Base-by-base conservation (phyloP, 108 stramenopile genomes). In the Mediolabrus comicus region DNA sequence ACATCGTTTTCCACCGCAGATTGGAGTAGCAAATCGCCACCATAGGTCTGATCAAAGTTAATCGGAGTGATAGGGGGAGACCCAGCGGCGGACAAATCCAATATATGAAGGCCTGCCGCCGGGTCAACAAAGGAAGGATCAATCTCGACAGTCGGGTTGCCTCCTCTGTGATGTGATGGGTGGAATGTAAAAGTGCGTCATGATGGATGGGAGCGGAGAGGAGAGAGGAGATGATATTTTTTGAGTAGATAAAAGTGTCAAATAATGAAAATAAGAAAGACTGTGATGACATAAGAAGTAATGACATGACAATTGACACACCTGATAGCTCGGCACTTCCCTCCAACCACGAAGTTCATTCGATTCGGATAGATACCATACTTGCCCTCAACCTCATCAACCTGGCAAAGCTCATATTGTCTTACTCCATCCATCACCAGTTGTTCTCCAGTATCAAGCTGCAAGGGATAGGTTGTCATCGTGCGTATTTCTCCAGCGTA, bases 61-160 rank as follows among this genome's bases (percentile, higher is more conserved):
- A 79, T 79, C 3, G 53, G 35, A 26, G 36, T 25, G 25, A 79
- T 32, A 11, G 27, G 56, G 11, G 73, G 63, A 6, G 11, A 31
- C 51, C 53, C 43, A 11, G 38, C 59, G 12, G 32, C 52, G 25
- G 69, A 65, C 28, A 79, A 36, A 26, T 79, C 74, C 11, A 79
- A 60, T 19, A 75, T 16, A 52, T 75, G 60, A 60, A 79, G 28
- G 2, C 49, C n/a, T n/a, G n/a, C 73, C 16, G 78, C 58, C 35
- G 51, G 26, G 31, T 79, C 70, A 16, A 77, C 11, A 31, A 69
- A 79, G 22, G 53, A 43, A 32, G 74, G 74, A 62, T 79, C 78
- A 10, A 79, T 59, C 51, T 74, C 33, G 4, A 79, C 78, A 7
- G 78, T 79, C 38, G 78, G 78, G 19, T 79, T 79, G 4, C 78